These are phyloP conservation scores for Wilhelminamyces savonicus DNA, from an alignment of 805 yeast species.

Conservation along the genomic window DNA sequence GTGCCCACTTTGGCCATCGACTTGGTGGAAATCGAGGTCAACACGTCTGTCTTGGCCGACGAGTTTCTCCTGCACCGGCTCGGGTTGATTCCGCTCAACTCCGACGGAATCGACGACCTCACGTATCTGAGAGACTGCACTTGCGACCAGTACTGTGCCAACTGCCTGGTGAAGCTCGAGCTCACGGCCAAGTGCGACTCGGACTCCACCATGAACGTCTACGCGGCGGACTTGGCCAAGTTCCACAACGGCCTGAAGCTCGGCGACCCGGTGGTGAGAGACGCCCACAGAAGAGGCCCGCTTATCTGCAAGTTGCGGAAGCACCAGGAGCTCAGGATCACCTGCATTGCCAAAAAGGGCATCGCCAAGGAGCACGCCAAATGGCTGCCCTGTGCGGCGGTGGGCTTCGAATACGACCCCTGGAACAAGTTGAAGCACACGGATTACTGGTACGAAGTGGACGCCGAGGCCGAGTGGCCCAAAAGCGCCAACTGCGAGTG, in stretches of 20 bases:
- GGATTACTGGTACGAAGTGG: constrained; percentile 93
- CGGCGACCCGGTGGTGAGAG: constrained; percentile 85
- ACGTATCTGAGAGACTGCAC: constrained; percentile 93
- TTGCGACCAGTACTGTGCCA: constrained; percentile 95
- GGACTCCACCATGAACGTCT: constrained; percentile 84
- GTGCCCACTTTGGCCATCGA: constrained; percentile 97
- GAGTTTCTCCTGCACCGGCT: constrained; percentile 93
- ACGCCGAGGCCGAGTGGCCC: constrained; percentile 92
- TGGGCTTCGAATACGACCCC: constrained; percentile 98
- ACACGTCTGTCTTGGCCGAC: constrained; percentile 93
- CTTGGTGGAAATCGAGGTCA: constrained; percentile 86
- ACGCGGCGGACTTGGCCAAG: constrained; percentile 66
- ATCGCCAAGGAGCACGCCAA: constrained; percentile 97
- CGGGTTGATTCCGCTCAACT: constrained; percentile 85
- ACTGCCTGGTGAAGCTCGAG: constrained; percentile 84
- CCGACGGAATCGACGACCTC: constrained; percentile 75
- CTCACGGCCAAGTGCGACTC: constrained; percentile 85
- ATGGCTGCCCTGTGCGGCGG: constrained; percentile 96
- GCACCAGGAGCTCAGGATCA: constrained; percentile 83
- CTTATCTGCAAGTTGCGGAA: constrained; percentile 84
- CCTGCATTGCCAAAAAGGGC: constrained; percentile 96
- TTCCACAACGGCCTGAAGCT: constrained; percentile 41
- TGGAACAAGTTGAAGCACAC: constrained; percentile 97
- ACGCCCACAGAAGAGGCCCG: constrained; percentile 75
- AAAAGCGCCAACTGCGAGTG: constrained; percentile 79